These are phyloP conservation scores for Cornus suecica DNA, from an alignment of 148 eudicot species.

Conservation along the genomic window DNA sequence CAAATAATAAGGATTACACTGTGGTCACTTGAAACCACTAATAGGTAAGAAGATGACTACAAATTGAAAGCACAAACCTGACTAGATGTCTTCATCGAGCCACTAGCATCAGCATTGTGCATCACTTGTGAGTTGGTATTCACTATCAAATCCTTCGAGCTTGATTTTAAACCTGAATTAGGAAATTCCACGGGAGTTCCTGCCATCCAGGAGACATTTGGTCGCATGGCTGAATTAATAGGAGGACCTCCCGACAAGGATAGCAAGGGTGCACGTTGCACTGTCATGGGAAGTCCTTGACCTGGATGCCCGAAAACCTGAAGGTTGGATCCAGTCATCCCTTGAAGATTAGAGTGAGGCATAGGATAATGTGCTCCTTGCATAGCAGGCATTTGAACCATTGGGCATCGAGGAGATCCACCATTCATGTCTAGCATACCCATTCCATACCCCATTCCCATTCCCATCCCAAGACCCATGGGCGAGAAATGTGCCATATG, in stretches of 20 bases:
- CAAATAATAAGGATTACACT: neutral
- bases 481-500: constrained; percentile 73
- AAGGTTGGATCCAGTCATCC: constrained; percentile 44
- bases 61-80: constrained; percentile 29
- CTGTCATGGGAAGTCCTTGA: constrained; percentile 55
- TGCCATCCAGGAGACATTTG: constrained; percentile 28
- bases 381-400: constrained; percentile 41
- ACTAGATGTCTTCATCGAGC: constrained; percentile 28
- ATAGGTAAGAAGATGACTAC: neutral
- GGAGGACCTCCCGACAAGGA: constrained; percentile 32
- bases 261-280: constrained; percentile 34
- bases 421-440: constrained; percentile 61
- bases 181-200: constrained; percentile 26
- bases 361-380: constrained; percentile 53
- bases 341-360: constrained; percentile 38
- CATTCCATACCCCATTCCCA: constrained; percentile 71
- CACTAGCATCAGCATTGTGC: constrained; percentile 29
- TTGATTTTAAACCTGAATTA: constrained; percentile 24
- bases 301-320: constrained; percentile 49
- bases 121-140: constrained; percentile 27
- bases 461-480: constrained; percentile 65
- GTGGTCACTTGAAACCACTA: neutral
- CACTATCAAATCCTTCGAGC: constrained; percentile 23
- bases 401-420: constrained; percentile 35
- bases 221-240: constrained; percentile 28